Evolutionary conservation across 1,284 basidiomycete species (phyloP), one percentile per base, ranked within the genome.

Genomic region (Heterobasidion occidentale): DNA sequence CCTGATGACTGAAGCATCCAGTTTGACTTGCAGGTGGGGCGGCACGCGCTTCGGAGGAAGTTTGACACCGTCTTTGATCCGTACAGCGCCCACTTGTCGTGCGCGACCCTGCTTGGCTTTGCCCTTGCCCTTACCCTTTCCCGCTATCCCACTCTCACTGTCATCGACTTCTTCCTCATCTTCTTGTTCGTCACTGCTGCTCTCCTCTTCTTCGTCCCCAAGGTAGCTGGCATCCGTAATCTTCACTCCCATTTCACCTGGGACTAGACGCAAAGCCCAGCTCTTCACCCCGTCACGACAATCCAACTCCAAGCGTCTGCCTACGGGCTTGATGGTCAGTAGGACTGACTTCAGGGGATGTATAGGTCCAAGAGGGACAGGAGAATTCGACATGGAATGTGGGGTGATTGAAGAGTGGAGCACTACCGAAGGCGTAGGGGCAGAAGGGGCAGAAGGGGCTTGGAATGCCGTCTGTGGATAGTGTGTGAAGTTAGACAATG

Each of bases 281-380:
- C 70, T 78, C 66, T 77, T 80, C 46, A 88, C 86, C 15, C 86
- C 84, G 55, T 87, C 83, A 47, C 73, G 73, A 58, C 80, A 70
- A 63, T 88, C 80, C 42, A 88, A 70, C 36, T 70, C 71, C 38
- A 90, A 68, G 19, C 72, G 71, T 47, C 88, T 76, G 33, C 80
- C 82, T 14, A 73, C 71, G 5, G 86, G 85, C 49, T 80, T 72
- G n/a, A 83, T 76, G 46, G 71, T 73, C 50, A 89, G 61, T 33
- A 69, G 71, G 27, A 85, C 73, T 36, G 73, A 75, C 59, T 77
- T 62, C 17, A 71, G 62, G n/a, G 58, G 61, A 36, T 62, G 62
- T 38, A 58, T 59, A 1, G 53, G 36, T 17, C 59, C 55, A 1
- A 61, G 9, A 4, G 77, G 75, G 19, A 79, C 74, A 33, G 77